These are phyloP conservation scores for Huiozyma sinensis DNA, from an alignment of 805 yeast genomes.

Conservation along the genomic window DNA sequence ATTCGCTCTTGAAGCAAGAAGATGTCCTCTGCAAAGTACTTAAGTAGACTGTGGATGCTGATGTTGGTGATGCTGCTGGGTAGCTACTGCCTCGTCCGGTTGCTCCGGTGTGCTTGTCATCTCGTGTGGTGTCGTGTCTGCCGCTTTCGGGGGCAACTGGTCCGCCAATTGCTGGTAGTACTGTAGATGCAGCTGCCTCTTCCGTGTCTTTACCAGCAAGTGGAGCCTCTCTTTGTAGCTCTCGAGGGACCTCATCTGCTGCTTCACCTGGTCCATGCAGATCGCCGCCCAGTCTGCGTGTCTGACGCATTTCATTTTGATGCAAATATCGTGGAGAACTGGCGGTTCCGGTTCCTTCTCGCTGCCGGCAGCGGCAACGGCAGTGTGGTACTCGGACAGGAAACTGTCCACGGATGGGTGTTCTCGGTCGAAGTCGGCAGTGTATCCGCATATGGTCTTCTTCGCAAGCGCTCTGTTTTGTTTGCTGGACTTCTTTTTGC, in stretches of 20 bases:
- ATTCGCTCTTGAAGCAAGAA: too few species aligned
- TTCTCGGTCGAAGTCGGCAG: slow-evolving; percentile 4
- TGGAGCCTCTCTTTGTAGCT: slow-evolving; percentile 16
- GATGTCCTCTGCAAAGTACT: too few species aligned
- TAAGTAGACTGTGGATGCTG: too few species aligned
- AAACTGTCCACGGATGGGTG: slow-evolving; percentile 16
- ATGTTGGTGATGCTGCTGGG: too few species aligned
- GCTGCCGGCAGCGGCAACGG: neutral
- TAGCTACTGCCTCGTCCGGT: neutral
- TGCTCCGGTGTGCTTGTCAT: neutral
- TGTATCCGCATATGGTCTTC: slow-evolving; percentile 23
- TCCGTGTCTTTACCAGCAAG: slow-evolving; percentile 16
- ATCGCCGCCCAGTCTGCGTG: slow-evolving; percentile 25
- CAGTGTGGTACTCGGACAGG: slow-evolving; percentile 4
- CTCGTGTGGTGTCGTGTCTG: neutral
- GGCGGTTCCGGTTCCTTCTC: neutral
- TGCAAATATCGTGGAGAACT: slow-evolving; percentile 15
- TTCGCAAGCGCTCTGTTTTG: slow-evolving; percentile 8
- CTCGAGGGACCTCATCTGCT: slow-evolving; percentile 17
- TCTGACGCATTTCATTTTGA: slow-evolving; percentile 18
- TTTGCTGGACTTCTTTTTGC: slow-evolving; percentile 8
- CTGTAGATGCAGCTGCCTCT: slow-evolving; percentile 21
- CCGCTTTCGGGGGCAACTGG: too few species aligned
- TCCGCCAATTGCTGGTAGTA: slow-evolving; percentile 14
- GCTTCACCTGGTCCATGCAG: slow-evolving; percentile 12